Evolutionary conservation across 176 grass and related monocot species (phyloP).

Genomic region (Aegilops bicornis): DNA sequence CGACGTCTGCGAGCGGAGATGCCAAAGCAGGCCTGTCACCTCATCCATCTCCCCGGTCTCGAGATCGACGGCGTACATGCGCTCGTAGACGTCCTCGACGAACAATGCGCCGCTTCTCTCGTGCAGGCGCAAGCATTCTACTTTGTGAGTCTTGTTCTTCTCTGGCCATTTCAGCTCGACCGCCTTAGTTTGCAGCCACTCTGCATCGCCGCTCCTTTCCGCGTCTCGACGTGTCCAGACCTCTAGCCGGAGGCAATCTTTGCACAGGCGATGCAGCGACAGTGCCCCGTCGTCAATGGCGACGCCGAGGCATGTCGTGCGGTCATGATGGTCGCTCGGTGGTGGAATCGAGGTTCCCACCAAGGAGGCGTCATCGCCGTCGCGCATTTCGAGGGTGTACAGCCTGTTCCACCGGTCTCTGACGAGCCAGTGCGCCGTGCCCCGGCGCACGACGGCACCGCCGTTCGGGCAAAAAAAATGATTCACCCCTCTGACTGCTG

Average conservation of each 20-base stretch:
- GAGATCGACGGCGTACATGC: not conserved
- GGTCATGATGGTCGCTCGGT: too few species aligned
- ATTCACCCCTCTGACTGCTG: too few species aligned
- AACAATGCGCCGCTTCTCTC: not conserved
- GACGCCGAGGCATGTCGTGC: not conserved
- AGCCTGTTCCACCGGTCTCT: not conserved
- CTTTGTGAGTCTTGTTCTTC: too few species aligned
- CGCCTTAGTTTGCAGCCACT: not conserved
- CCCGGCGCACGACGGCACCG: not conserved
- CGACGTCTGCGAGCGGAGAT: too few species aligned
- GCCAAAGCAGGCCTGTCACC: not conserved
- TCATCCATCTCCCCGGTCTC: not conserved
- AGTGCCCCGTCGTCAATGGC: not conserved
- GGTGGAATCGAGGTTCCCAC: not conserved
- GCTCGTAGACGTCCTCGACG: fast-evolving
- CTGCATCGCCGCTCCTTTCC: too few species aligned
- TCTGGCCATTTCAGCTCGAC: not conserved
- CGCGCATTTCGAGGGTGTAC: not conserved
- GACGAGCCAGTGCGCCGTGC: not conserved
- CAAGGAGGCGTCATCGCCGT: not conserved
- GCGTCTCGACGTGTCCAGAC: not conserved
- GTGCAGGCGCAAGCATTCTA: not conserved
- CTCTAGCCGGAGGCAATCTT: not conserved
- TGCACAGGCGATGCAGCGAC: not conserved
- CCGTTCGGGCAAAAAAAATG: too few species aligned